Evolutionary conservation across 1,139 yeast species (phyloP).

Genomic region (Pneumocystis oryctolagi): DNA sequence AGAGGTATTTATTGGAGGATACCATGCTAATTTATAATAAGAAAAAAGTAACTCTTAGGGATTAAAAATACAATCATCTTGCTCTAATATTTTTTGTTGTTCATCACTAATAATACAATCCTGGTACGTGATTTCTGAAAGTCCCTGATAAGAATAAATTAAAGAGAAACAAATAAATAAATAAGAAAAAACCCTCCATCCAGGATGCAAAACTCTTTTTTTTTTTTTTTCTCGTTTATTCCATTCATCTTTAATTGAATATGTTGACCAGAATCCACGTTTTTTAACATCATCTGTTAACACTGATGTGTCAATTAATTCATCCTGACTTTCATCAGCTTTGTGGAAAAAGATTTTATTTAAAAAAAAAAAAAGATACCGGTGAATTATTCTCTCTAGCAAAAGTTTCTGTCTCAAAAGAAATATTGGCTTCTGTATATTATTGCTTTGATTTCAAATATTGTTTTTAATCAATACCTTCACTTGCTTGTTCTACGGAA

Average conservation of each 20-base stretch:
- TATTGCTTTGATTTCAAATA: neutral
- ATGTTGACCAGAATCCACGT: neutral
- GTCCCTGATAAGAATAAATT: neutral
- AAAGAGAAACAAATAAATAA: neutral
- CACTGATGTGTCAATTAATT: neutral
- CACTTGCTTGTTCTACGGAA: neutral
- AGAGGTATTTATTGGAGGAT: neutral
- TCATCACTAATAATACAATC: neutral
- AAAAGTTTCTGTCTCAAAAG: neutral
- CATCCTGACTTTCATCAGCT: neutral
- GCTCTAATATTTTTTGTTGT: neutral
- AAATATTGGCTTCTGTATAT: neutral
- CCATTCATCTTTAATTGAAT: neutral
- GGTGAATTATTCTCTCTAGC: neutral
- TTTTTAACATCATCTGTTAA: neutral
- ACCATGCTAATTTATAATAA: neutral
- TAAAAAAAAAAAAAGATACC: neutral
- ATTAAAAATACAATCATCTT: neutral
- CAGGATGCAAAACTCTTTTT: neutral
- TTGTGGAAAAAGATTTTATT: neutral
- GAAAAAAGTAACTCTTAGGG: neutral
- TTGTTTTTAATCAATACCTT: neutral
- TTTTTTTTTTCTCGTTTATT: neutral
- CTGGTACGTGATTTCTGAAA: neutral
- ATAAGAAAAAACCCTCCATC: neutral